Evolutionary conservation across 257 asterid genomes (phyloP), one percentile per base, ranked within the genome.

Genomic region (Haberlea rhodopensis): DNA sequence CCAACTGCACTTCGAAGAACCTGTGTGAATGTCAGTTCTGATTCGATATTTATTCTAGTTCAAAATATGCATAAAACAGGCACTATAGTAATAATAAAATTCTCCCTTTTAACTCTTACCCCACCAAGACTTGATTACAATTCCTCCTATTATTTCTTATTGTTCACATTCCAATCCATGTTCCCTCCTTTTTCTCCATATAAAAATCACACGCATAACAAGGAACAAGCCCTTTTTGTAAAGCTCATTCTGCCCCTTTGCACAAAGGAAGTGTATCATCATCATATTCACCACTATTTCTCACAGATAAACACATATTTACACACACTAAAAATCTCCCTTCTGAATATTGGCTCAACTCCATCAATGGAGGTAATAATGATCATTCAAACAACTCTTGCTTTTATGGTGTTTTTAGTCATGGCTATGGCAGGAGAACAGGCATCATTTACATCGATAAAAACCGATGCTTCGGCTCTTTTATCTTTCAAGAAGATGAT

Each of bases 401-500:
- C 68, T 74, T 0, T 70, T 80, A 20, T 72, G 13, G 23, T 57
- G 25, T 22, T 66, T 3, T 16, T 65, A 6, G 26, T 26, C 27
- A 48, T 81, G 8, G 61, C 65, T 40, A 31, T 53, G 11, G 66
- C 79, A 18, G 74, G 31, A 8, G 71, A 57, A 24, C 73, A 40
- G 16, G 71, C 58, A 0, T 60, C 45, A 1, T 29, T 49, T 5
- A 51, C 80, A 2, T 79, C 92, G 3, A 71, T 63, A 2, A 81
- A 75, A 71, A 82, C 95, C 19, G 98, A 91, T 60, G 84, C 94
- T 0, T 71, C 60, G 13, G 80, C 94, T 3, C 96, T 91, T n/a
- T 66, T 79, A 0, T 49, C 80, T n/a, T 87, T 91, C 90, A 91
- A 89, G 79, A 91, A 84, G 54, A 87, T 81, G 96, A 81, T 91